These are phyloP conservation scores for Allium cepa DNA, from an alignment of 106 monocot species.

Conservation along the genomic window DNA sequence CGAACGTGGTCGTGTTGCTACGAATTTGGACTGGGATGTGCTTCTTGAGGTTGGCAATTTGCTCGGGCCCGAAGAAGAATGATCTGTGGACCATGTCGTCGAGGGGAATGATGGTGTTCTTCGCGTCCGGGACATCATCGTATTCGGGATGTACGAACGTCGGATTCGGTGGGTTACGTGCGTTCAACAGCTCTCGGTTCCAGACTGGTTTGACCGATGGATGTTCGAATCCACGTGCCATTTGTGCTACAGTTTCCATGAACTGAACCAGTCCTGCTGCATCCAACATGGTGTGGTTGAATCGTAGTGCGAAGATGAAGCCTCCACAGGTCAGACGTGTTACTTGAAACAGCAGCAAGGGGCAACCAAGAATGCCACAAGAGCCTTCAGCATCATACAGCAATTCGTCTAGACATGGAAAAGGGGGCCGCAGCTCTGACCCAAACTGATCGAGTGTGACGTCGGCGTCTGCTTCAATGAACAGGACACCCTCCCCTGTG, in stretches of 20 bases:
- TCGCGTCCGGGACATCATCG: neutral
- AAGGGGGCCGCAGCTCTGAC: slow-evolving; percentile 47
- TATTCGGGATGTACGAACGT: slow-evolving; percentile 24
- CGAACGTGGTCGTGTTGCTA: neutral
- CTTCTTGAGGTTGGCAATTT: neutral
- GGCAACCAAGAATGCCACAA: slow-evolving; percentile 25
- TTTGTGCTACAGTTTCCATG: slow-evolving; percentile 24
- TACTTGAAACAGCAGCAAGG: slow-evolving; percentile 31
- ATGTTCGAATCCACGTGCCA: slow-evolving; percentile 14
- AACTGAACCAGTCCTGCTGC: slow-evolving; percentile 38
- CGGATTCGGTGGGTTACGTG: slow-evolving; percentile 10
- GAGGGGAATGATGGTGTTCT: neutral
- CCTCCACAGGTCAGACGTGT: slow-evolving; percentile 58
- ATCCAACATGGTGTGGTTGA: slow-evolving; percentile 61
- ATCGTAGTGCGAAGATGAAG: slow-evolving; percentile 46
- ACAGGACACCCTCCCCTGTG: slow-evolving; percentile 66
- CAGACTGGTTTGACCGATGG: slow-evolving; percentile 24
- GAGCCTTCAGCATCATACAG: slow-evolving; percentile 36
- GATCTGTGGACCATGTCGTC: neutral
- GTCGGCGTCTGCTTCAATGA: slow-evolving; percentile 75
- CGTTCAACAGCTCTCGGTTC: slow-evolving; percentile 18
- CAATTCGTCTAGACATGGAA: slow-evolving; percentile 50
- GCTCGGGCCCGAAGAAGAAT: neutral
- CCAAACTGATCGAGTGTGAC: slow-evolving; percentile 46
- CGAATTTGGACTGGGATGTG: neutral